phyloP scores from a whole-genome alignment of 129 eudicot genomes.

The Helianthus tuberosus region DNA sequence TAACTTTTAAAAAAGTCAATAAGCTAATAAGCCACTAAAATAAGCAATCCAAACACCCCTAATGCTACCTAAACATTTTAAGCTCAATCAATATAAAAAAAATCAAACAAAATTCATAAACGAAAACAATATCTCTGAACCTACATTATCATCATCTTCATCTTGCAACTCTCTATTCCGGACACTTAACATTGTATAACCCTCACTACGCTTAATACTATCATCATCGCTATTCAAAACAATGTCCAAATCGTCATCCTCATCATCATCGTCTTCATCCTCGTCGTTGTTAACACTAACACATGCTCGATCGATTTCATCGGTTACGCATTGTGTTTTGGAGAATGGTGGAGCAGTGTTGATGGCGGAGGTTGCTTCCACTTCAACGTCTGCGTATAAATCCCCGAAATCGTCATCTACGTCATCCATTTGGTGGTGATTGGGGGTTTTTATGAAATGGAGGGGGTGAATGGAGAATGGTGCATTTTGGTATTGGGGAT shows the following conservation, averaged over 20 bases:
- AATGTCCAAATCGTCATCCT: constrained; percentile 63
- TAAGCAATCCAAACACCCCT: no score
- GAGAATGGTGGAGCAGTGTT: constrained; percentile 27
- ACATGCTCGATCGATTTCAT: constrained; percentile 4
- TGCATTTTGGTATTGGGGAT: constrained; percentile 14
- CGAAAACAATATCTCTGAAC: neutral
- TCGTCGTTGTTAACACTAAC: constrained; percentile 21
- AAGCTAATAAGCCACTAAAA: no score
- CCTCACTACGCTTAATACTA: constrained; percentile 15
- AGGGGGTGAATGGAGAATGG: neutral
- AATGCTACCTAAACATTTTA: no score
- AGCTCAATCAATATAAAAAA: no score
- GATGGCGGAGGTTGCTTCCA: constrained; percentile 64
- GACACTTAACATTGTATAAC: constrained; percentile 3
- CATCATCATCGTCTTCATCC: constrained; percentile 31
- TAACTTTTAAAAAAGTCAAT: no score
- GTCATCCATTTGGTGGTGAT: constrained; percentile 43
- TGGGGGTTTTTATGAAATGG: neutral
- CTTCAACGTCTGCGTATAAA: constrained; percentile 76
- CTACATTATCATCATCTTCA: constrained; percentile 19
- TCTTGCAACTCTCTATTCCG: constrained; percentile 30
- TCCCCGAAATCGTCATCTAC: constrained; percentile 77
- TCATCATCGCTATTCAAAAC: constrained; percentile 50
- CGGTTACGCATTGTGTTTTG: constrained; percentile 14
- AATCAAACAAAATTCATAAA: neutral